Conservation (phyloP, 108 stramenopile species). For the Stephanodiscus minutulus region DNA sequence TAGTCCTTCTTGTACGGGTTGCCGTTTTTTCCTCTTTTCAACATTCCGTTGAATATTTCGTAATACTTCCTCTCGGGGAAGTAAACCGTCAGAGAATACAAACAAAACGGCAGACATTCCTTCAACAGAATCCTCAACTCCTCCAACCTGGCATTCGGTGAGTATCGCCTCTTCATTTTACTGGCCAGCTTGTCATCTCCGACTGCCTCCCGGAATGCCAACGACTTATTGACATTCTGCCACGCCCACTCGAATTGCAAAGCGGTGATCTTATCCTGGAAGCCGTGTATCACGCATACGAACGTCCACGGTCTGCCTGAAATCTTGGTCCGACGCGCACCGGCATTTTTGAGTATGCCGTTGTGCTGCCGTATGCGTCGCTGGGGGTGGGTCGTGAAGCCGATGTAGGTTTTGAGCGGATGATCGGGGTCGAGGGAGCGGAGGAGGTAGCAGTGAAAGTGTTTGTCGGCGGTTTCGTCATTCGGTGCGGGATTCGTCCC, state of each 20-base stretch:
- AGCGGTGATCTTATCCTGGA: conserved; percentile 61
- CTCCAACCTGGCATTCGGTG: conserved; percentile 41
- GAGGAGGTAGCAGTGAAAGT: conserved; percentile 61
- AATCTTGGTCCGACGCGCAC: conserved; percentile 66
- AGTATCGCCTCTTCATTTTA: conserved; percentile 41
- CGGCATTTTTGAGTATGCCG: conserved; percentile 67
- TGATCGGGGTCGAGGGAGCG: conserved; percentile 52
- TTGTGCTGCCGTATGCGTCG: conserved; percentile 78
- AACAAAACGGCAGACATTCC: conserved; percentile 40
- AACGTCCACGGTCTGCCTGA: conserved; percentile 77
- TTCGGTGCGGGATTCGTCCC: neutral
- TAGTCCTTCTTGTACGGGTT: conserved; percentile 14
- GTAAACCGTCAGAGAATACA: conserved; percentile 38
- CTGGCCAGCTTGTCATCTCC: conserved; percentile 54
- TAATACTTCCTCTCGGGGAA: conserved; percentile 37
- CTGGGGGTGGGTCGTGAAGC: conserved; percentile 58
- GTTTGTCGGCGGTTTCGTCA: conserved; percentile 19
- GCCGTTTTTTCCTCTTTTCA: conserved; percentile 26
- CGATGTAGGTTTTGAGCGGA: conserved; percentile 55
- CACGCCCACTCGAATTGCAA: conserved; percentile 88
- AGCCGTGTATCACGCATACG: conserved; percentile 61
- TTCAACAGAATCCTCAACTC: conserved; percentile 44
- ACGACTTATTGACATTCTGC: conserved; percentile 65
- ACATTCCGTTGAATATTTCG: conserved; percentile 28
- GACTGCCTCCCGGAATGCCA: conserved; percentile 53